phyloP scores from a whole-genome alignment of 106 monocot genomes.

The Dioscorea zingiberensis region DNA sequence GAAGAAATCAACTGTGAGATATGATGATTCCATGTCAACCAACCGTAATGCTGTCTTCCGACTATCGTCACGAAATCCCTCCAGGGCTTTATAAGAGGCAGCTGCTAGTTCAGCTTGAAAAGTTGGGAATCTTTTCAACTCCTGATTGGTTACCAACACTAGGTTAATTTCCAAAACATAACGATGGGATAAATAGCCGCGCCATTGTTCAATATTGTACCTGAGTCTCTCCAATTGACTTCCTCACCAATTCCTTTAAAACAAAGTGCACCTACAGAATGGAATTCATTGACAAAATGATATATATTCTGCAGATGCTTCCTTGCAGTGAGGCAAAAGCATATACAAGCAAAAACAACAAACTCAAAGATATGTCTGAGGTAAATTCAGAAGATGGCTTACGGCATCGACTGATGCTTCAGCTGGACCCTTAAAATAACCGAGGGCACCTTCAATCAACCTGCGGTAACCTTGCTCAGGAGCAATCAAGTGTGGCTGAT shows the following conservation, averaged over 20 bases:
- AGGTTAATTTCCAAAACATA: too few species aligned
- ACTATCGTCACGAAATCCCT: conserved; percentile 72
- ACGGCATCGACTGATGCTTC: too few species aligned
- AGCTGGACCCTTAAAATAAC: too few species aligned
- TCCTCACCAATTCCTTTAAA: conserved; percentile 53
- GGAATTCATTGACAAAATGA: neutral
- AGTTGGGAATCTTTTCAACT: conserved; percentile 71
- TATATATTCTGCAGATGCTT: too few species aligned
- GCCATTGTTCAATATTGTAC: conserved; percentile 2
- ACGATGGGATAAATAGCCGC: too few species aligned
- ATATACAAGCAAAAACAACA: too few species aligned
- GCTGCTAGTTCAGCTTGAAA: conserved; percentile 73
- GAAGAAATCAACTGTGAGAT: conserved; percentile 85
- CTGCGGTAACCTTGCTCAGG: too few species aligned
- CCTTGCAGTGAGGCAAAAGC: too few species aligned
- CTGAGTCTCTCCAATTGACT: conserved; percentile 51
- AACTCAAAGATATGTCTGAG: too few species aligned
- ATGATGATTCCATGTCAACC: conserved; percentile 80
- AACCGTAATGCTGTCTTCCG: conserved; percentile 63
- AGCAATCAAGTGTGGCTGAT: too few species aligned
- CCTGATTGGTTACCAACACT: conserved; percentile 25
- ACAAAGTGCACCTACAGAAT: conserved; percentile 43
- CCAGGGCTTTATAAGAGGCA: conserved; percentile 58
- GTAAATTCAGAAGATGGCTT: too few species aligned
- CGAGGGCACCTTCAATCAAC: too few species aligned